These are phyloP conservation scores for Quercus agrifolia DNA, from an alignment of 306 rosid species.

Conservation along the genomic window DNA sequence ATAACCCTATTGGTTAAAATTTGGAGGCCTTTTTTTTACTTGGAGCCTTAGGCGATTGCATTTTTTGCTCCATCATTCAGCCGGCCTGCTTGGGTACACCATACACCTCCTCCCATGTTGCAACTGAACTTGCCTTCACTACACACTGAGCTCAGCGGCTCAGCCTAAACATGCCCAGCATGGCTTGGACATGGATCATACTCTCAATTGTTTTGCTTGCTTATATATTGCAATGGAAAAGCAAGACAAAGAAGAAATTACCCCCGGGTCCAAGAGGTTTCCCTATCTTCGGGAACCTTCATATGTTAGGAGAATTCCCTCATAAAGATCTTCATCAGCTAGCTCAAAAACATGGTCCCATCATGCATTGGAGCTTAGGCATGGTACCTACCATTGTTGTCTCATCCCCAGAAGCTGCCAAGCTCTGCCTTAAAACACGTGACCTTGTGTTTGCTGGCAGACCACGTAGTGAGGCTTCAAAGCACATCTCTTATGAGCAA, in stretches of 20 bases:
- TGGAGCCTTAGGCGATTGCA: too few relatives aligned
- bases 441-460: slow-evolving; percentile 60
- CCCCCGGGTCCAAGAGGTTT: slow-evolving; percentile 80
- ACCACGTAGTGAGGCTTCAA: slow-evolving; percentile 38
- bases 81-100: too few relatives aligned
- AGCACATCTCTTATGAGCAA: slow-evolving; percentile 44
- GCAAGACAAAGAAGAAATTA: slow-evolving; percentile 25
- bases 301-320: slow-evolving; percentile 45
- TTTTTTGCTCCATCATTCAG: too few relatives aligned
- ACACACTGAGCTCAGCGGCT: background rate
- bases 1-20: too few relatives aligned
- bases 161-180: background rate
- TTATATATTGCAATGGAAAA: slow-evolving; percentile 26
- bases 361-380: slow-evolving; percentile 57
- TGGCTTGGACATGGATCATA: slow-evolving; percentile 29
- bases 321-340: slow-evolving; percentile 43
- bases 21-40: too few relatives aligned
- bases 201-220: slow-evolving; percentile 27
- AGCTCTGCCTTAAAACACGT: slow-evolving; percentile 54
- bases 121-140: too few relatives aligned
- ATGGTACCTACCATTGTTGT: slow-evolving; percentile 48
- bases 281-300: slow-evolving; percentile 60
- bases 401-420: slow-evolving; percentile 65
- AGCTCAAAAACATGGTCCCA: slow-evolving; percentile 51
- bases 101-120: too few relatives aligned